Base-by-base conservation (phyloP, 225 moss, liverwort and hornwort genomes). In the Antitrichia curtipendula region DNA sequence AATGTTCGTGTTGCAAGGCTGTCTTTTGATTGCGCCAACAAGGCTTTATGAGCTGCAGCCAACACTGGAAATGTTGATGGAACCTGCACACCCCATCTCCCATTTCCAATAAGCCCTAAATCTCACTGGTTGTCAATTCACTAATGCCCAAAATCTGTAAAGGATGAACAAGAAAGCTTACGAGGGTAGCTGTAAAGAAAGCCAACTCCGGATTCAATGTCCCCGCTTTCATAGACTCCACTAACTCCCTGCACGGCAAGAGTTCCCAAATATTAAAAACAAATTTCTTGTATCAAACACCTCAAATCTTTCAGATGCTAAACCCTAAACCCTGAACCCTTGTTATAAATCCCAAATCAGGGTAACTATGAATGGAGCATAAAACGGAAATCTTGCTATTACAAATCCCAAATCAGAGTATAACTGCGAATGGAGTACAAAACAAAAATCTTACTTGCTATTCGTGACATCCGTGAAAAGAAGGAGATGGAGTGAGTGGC, bases 21-120 rank as follows among this genome's bases (percentile, higher is more conserved):
- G 54, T 91, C 91, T 63, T 94, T 88, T 75, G 94, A 91, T 69
- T 96, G 92, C 36, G 95, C 91, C 41, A 95, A 88, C 79, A 98
- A 91, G 27, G 96, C 92, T 90, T 98, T 98, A 87, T 97, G 98
- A 58, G 97, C 97, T 63, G 98, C 98, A 89, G 93, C 95, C 74
- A 98, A 90, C 75, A 98, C 91, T 79, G 98, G 97, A 88, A 93
- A 98, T 25, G 92, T 93, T 52, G 95, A 91, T 54, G 95, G 93
- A 89, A 98, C 92, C 98, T 98, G 91, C 89, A 76, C 75, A 90
- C 85, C 85, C 75, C 84, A 73, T 75, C 68, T 69, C 84, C 50
- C 66, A 74, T 50, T 88, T 49, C 56, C 86, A 84, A 61, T 74
- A 54, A 89, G 60, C 56, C 65, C 80, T 49, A 85, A 78, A 70